A percentile compares a stretch with the other conserved stretches of the same genome.
phyloP scores from a whole-genome alignment of 345 rosid species.

The Eucalyptus cloeziana region DNA sequence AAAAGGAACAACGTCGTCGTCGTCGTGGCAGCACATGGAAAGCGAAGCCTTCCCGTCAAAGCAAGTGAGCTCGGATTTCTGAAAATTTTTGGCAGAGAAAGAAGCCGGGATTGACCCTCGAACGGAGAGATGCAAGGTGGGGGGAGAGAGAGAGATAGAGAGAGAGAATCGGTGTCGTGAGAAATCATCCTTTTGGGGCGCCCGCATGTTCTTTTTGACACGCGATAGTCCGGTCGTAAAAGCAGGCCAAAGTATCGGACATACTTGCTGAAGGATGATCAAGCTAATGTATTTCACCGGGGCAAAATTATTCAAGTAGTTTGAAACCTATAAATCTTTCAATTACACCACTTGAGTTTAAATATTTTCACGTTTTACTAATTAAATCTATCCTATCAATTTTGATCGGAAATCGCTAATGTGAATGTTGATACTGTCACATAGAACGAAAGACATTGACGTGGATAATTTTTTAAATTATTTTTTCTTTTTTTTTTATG shows the following conservation, averaged over 20 bases:
- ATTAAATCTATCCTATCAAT: no score
- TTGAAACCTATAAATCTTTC: no score
- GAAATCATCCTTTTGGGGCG: not conserved
- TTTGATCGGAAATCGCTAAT: accelerated
- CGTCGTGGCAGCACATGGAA: not conserved
- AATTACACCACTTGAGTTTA: no score
- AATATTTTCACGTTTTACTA: accelerated
- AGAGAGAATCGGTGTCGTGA: not conserved
- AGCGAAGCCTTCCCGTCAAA: not conserved
- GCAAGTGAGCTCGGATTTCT: not conserved
- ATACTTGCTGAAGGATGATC: not conserved
- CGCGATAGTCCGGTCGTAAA: not conserved
- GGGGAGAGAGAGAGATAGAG: no score
- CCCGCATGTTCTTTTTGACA: not conserved
- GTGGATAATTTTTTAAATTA: no score
- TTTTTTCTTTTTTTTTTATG: no score
- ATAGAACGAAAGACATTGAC: accelerated
- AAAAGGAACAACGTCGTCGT: not conserved
- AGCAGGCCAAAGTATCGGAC: not conserved
- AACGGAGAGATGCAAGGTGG: not conserved
- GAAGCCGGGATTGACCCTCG: not conserved
- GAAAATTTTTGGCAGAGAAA: not conserved
- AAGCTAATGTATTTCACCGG: not conserved
- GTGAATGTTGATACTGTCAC: accelerated
- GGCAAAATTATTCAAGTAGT: no score